Evolutionary conservation across 2,329 filamentous ascomycete genomes (phyloP).

Genomic region (Cercospora sojina): DNA sequence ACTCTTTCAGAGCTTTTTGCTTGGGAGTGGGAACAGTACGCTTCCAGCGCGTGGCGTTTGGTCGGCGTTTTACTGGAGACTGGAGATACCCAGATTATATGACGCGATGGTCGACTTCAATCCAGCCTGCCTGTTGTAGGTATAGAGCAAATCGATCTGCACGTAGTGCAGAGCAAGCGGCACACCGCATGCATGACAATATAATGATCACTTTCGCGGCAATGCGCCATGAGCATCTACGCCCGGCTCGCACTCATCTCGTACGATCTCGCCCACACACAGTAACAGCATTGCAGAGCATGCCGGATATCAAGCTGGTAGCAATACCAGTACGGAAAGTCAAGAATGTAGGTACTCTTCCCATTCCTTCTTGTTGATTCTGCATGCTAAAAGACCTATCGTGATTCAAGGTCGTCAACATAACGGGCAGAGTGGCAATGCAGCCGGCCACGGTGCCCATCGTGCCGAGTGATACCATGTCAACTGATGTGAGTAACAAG

Average conservation of each 20-base stretch:
- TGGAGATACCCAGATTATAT: slow-evolving; percentile 27
- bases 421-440: neutral
- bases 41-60: slow-evolving; percentile 35
- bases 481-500: neutral
- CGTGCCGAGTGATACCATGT: neutral
- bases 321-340: neutral
- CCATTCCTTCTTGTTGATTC: neutral
- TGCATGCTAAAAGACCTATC: neutral
- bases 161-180: slow-evolving; percentile 35
- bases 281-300: neutral
- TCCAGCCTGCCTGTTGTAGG: slow-evolving; percentile 32
- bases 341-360: slow-evolving; percentile 2
- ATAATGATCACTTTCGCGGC: slow-evolving; percentile 24
- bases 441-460: neutral
- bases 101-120: slow-evolving; percentile 33
- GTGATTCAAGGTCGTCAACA: neutral
- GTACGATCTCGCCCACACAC: neutral
- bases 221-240: neutral
- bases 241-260: neutral
- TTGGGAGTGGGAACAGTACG: slow-evolving; percentile 33
- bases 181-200: slow-evolving; percentile 31
- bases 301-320: neutral
- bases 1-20: slow-evolving; percentile 28
- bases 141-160: slow-evolving; percentile 26
- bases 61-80: slow-evolving; percentile 31